phyloP scores from a whole-genome alignment of 495 filamentous ascomycete species.

The Talaromyces wortmannii region DNA sequence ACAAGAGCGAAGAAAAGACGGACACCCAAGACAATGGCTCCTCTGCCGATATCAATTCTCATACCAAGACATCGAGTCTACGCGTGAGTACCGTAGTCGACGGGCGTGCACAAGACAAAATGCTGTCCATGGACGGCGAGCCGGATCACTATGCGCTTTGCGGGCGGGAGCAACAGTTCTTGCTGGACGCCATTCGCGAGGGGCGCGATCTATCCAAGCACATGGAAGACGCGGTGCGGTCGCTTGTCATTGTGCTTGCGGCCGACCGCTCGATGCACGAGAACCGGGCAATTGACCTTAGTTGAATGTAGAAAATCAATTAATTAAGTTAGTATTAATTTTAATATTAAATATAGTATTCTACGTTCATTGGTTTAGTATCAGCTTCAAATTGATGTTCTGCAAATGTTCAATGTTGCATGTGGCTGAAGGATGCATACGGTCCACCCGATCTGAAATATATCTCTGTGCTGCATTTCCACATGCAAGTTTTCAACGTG shows the following conservation, averaged over 20 bases:
- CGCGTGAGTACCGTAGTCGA: conserved; percentile 6
- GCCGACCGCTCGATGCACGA: conserved; percentile 9
- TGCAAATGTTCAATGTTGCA: too few species aligned
- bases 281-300: conserved; percentile 9
- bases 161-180: conserved; percentile 9
- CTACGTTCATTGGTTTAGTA: too few species aligned
- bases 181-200: conserved; percentile 9
- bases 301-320: neutral
- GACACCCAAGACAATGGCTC: neutral
- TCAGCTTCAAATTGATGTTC: too few species aligned
- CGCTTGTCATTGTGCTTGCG: conserved; percentile 7
- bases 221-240: conserved; percentile 9
- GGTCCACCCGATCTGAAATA: too few species aligned
- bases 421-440: too few species aligned
- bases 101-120: conserved; percentile 4
- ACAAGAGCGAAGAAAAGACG: neutral
- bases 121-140: conserved; percentile 9
- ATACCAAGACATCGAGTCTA: conserved; percentile 7
- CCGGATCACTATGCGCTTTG: conserved; percentile 9
- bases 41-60: conserved; percentile 7
- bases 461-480: too few species aligned
- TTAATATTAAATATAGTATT: too few species aligned
- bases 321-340: neutral
- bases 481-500: too few species aligned
- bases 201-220: conserved; percentile 5